Percentiles rank a stretch among this genome's conserved stretches.
These are phyloP conservation scores for Hanseniaspora sp. DNA, from an alignment of 1,139 yeast genomes.

Conservation along the genomic window DNA sequence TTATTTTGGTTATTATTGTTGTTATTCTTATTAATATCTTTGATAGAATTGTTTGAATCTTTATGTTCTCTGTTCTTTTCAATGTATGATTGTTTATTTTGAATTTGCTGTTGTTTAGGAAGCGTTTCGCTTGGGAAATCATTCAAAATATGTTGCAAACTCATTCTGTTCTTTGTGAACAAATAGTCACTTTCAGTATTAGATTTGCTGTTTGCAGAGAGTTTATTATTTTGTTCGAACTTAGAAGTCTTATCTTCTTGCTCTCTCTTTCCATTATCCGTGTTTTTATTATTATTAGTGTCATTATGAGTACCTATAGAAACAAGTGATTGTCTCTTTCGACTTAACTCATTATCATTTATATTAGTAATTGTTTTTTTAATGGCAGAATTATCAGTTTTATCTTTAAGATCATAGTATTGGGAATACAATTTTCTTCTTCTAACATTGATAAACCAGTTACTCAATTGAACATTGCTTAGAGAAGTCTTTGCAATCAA, in stretches of 20 bases:
- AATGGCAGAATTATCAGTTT: constrained; percentile 4
- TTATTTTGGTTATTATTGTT: neutral
- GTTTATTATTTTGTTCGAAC: no score
- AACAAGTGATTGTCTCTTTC: neutral
- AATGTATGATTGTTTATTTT: neutral
- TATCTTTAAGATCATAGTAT: constrained; percentile 27
- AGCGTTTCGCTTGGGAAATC: neutral
- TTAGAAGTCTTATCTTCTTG: no score
- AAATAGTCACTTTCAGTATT: neutral
- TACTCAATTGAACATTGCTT: constrained; percentile 80
- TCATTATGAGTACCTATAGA: neutral
- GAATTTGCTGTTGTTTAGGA: neutral
- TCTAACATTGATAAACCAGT: constrained; percentile 95
- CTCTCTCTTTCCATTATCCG: constrained; percentile 19
- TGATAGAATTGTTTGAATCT: no score
- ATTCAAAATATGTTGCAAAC: constrained; percentile 7
- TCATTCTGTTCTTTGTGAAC: constrained; percentile 9
- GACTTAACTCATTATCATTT: neutral
- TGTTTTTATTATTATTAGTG: constrained; percentile 16
- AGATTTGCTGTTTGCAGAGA: no score
- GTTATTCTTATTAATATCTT: no score
- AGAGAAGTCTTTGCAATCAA: constrained; percentile 74
- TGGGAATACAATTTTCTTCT: constrained; percentile 54
- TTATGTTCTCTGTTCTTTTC: neutral
- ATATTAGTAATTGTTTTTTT: no score